Percentiles rank a stretch among this genome's conserved stretches.
Evolutionary conservation across 202 grass and related monocot genomes (phyloP).

Genomic region (Schoenoplectus tabernaemontani): DNA sequence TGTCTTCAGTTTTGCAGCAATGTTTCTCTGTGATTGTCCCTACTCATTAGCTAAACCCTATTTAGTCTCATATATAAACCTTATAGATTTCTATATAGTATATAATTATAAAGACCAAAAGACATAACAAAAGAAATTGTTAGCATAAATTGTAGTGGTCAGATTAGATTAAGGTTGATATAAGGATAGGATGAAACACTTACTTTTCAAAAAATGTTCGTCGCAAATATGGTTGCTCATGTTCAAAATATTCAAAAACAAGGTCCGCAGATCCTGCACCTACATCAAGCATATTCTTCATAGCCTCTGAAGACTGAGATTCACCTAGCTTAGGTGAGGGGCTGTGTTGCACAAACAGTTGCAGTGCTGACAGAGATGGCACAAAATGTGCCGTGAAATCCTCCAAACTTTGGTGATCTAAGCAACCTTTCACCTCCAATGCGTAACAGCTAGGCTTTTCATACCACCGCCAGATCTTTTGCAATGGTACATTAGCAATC

Average conservation of each 20-base stretch:
- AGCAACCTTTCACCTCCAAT: slow-evolving; percentile 65
- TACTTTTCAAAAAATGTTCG: slow-evolving; percentile 60
- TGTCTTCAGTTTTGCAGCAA: neutral
- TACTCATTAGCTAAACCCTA: neutral
- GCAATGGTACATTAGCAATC: slow-evolving; percentile 44
- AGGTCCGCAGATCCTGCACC: slow-evolving; percentile 24
- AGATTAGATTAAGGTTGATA: neutral
- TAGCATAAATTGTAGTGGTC: neutral
- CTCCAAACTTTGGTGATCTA: slow-evolving; percentile 33
- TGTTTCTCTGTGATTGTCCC: neutral
- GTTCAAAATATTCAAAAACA: slow-evolving; percentile 86
- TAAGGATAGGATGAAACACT: slow-evolving; percentile 20
- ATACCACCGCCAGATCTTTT: slow-evolving; percentile 78
- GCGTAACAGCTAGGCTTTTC: slow-evolving; percentile 89
- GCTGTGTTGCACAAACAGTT: slow-evolving; percentile 50
- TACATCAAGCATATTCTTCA: slow-evolving; percentile 19
- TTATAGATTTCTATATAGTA: neutral
- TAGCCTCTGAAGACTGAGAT: neutral
- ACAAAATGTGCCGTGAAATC: slow-evolving; percentile 72
- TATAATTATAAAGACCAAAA: neutral
- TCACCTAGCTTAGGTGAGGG: neutral
- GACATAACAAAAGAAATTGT: neutral
- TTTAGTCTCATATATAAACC: neutral
- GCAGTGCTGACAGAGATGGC: slow-evolving; percentile 79
- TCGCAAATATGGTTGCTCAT: slow-evolving; percentile 62